These are phyloP conservation scores for Vigna mungo DNA, from an alignment of 306 rosid species.

Conservation along the genomic window DNA sequence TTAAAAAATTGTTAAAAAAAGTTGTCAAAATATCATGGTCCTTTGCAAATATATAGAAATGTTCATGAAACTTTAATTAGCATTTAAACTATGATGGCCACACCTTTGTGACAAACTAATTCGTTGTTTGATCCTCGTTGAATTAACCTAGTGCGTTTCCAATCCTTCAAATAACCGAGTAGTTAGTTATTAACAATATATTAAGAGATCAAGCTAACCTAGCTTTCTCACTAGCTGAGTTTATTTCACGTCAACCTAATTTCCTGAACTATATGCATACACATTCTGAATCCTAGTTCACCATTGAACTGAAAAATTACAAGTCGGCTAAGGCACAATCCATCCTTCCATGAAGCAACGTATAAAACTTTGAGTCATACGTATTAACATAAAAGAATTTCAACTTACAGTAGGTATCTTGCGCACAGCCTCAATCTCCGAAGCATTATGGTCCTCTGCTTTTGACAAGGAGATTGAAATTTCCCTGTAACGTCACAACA, in stretches of 20 bases:
- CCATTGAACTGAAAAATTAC: not conserved
- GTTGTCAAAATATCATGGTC: no score
- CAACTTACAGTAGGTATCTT: constrained; percentile 44
- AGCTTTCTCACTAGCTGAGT: constrained; percentile 13
- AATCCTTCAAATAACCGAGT: not conserved
- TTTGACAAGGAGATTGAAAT: constrained; percentile 54
- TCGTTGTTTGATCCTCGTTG: not conserved
- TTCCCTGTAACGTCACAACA: constrained; percentile 58
- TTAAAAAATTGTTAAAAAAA: no score
- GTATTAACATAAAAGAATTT: not conserved
- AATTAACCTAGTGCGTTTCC: not conserved
- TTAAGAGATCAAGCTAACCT: constrained; percentile 8
- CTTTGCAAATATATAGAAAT: not conserved
- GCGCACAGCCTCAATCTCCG: constrained; percentile 55
- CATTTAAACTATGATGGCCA: not conserved
- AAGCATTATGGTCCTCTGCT: constrained; percentile 48
- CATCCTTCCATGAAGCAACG: constrained; percentile 2
- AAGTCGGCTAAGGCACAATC: constrained; percentile 1
- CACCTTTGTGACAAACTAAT: constrained; percentile 19
- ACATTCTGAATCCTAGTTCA: constrained; percentile 5
- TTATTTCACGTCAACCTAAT: constrained; percentile 4
- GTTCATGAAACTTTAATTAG: not conserved
- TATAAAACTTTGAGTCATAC: not conserved
- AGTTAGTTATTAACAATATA: not conserved
- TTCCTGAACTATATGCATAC: constrained; percentile 3